Evolutionary conservation across 768 basidiomycete genomes (phyloP).

Genomic region (Asterophora parasitica): DNA sequence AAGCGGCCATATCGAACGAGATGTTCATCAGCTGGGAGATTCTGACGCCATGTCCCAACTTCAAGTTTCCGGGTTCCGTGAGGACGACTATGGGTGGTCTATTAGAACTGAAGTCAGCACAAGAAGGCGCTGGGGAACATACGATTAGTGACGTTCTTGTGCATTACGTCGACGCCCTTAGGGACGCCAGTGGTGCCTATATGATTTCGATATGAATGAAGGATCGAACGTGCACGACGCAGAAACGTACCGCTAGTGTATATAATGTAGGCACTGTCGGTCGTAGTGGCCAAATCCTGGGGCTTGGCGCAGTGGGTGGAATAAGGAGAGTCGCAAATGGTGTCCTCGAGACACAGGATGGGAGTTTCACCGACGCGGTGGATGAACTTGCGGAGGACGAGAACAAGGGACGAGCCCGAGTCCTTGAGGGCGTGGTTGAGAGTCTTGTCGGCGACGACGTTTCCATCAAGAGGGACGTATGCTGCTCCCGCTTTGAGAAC

Average conservation of each 20-base stretch:
- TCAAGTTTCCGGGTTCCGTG: conserved; percentile 47
- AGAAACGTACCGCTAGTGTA: conserved; percentile 50
- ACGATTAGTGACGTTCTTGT: conserved; percentile 56
- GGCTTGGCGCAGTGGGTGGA: conserved; percentile 30
- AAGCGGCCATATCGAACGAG: conserved; percentile 62
- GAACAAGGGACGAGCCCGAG: conserved; percentile 37
- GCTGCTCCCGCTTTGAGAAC: conserved; percentile 53
- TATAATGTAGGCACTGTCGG: conserved; percentile 50
- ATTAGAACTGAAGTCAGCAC: not conserved
- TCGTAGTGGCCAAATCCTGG: conserved; percentile 30
- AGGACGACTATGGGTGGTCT: conserved; percentile 24
- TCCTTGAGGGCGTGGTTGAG: conserved; percentile 46
- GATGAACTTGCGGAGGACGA: conserved; percentile 37
- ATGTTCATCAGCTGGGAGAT: conserved; percentile 62
- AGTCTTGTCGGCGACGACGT: conserved; percentile 48
- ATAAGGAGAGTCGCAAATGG: conserved; percentile 23
- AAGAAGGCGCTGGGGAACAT: conserved; percentile 24
- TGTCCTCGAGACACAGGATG: conserved; percentile 21
- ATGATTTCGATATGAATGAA: not conserved
- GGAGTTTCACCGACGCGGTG: conserved; percentile 21
- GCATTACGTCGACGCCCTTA: conserved; percentile 56
- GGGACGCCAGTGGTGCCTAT: conserved; percentile 56
- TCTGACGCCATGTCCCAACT: conserved; percentile 47
- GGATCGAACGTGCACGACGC: not conserved
- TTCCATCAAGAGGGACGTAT: conserved; percentile 56